A percentile compares a stretch with the other conserved stretches of the same genome.
Evolutionary conservation across 345 rosid species (phyloP).

Genomic region (Citrus trifoliata): DNA sequence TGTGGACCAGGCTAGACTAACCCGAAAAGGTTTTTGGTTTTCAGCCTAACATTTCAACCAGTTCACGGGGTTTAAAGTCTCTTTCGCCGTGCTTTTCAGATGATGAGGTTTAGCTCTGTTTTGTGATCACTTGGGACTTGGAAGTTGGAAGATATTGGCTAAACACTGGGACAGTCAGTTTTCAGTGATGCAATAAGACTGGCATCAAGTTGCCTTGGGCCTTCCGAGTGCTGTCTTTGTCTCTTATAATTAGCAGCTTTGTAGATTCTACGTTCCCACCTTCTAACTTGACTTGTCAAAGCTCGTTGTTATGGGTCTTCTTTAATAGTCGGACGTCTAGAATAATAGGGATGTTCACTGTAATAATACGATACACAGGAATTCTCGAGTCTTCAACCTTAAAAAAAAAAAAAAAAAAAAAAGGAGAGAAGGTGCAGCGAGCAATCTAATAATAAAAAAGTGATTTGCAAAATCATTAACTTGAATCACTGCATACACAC

Average conservation of each 20-base stretch:
- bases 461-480: too few species aligned
- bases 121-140: not conserved
- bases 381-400: too few species aligned
- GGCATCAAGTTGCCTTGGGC: not conserved
- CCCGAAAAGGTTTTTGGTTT: not conserved
- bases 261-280: not conserved
- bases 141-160: not conserved
- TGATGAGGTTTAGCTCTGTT: not conserved
- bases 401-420: too few species aligned
- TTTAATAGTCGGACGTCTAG: too few species aligned
- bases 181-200: not conserved
- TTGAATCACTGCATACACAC: too few species aligned
- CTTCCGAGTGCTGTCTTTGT: not conserved
- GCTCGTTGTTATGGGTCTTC: not conserved
- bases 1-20: slow-evolving; percentile 9
- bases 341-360: too few species aligned
- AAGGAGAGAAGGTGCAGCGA: too few species aligned
- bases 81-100: not conserved
- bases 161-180: not conserved
- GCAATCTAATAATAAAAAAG: too few species aligned
- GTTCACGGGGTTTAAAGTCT: not conserved
- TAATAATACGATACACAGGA: too few species aligned
- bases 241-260: not conserved
- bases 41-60: slow-evolving; percentile 5
- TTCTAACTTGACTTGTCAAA: not conserved